Evolutionary conservation across 352 stramenopile species (phyloP).

Genomic region (Phytophthora aleatoria): DNA sequence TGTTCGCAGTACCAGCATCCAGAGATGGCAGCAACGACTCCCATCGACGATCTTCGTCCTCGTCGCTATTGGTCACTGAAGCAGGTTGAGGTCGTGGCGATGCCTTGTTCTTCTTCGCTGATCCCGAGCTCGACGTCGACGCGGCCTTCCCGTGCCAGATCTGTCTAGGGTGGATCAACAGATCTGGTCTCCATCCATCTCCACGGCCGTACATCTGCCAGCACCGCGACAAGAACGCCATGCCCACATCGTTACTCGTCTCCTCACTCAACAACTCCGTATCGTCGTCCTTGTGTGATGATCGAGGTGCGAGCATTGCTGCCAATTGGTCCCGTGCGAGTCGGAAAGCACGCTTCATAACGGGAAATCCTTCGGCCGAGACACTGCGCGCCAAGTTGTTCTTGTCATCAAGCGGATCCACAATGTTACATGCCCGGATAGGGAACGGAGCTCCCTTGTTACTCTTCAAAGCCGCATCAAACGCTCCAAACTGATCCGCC

Average conservation of each 20-base stretch:
- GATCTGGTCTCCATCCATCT: slow-evolving; percentile 77
- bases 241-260: slow-evolving; percentile 36
- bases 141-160: slow-evolving; percentile 57
- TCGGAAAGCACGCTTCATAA: slow-evolving; percentile 73
- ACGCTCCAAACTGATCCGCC: slow-evolving; percentile 60
- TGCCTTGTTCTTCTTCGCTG: slow-evolving; percentile 23
- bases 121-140: slow-evolving; percentile 24
- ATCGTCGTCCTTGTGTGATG: slow-evolving; percentile 23
- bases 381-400: slow-evolving; percentile 90
- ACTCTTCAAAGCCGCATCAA: slow-evolving; percentile 44
- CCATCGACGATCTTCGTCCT: slow-evolving; percentile 42
- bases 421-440: slow-evolving; percentile 87
- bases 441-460: slow-evolving; percentile 47
- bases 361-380: slow-evolving; percentile 68
- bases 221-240: slow-evolving; percentile 57
- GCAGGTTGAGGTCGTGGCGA: slow-evolving; percentile 24
- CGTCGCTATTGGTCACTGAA: slow-evolving; percentile 25
- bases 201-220: slow-evolving; percentile 74
- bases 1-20: slow-evolving; percentile 30
- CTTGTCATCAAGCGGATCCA: slow-evolving; percentile 85
- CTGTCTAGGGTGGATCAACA: slow-evolving; percentile 81
- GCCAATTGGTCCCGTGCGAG: slow-evolving; percentile 62
- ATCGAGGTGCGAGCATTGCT: slow-evolving; percentile 35
- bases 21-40: slow-evolving; percentile 41
- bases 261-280: slow-evolving; percentile 26